These are phyloP conservation scores for Nothophoma quercina DNA, from an alignment of 2,329 filamentous ascomycete genomes.

Conservation along the genomic window DNA sequence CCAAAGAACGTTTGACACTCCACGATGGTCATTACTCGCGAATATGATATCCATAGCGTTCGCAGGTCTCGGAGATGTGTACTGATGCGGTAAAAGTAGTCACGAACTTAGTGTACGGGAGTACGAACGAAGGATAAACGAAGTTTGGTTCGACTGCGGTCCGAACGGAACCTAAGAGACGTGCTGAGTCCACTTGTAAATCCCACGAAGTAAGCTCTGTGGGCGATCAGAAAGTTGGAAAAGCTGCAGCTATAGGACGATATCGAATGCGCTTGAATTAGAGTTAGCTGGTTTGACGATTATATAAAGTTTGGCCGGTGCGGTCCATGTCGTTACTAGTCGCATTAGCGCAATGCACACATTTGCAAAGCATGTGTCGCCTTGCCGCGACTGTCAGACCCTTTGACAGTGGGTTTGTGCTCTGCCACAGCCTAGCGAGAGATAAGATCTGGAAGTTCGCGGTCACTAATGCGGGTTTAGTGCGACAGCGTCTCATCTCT, in stretches of 20 bases:
- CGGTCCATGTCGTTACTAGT: conserved; percentile 18
- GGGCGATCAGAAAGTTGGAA: conserved; percentile 19
- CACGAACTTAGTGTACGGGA: conserved; percentile 7
- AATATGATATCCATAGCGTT: conserved; percentile 1
- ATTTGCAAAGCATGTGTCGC: conserved; percentile 9
- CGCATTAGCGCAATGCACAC: conserved; percentile 20
- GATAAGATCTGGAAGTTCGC: conserved; percentile 12
- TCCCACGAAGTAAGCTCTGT: not conserved
- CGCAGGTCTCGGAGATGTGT: conserved; percentile 6
- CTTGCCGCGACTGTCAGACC: conserved; percentile 23
- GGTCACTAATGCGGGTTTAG: conserved; percentile 24
- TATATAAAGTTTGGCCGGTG: conserved; percentile 23
- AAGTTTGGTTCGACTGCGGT: not conserved
- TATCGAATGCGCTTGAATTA: conserved; percentile 1
- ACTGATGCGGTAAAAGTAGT: not conserved
- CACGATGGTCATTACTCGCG: conserved; percentile 1
- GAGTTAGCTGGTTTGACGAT: conserved; percentile 23
- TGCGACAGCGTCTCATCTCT: conserved; percentile 19
- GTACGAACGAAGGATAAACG: not conserved
- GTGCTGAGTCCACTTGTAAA: not conserved
- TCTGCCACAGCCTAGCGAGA: conserved; percentile 22
- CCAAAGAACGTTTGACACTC: not conserved
- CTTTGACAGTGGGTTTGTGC: conserved; percentile 30
- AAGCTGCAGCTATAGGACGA: conserved; percentile 26
- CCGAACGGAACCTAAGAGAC: not conserved